Percentiles rank a stretch among this genome's conserved stretches.
Evolutionary conservation across 495 filamentous ascomycete genomes (phyloP).

Genomic region (Friedmanniomyces endolithicus): DNA sequence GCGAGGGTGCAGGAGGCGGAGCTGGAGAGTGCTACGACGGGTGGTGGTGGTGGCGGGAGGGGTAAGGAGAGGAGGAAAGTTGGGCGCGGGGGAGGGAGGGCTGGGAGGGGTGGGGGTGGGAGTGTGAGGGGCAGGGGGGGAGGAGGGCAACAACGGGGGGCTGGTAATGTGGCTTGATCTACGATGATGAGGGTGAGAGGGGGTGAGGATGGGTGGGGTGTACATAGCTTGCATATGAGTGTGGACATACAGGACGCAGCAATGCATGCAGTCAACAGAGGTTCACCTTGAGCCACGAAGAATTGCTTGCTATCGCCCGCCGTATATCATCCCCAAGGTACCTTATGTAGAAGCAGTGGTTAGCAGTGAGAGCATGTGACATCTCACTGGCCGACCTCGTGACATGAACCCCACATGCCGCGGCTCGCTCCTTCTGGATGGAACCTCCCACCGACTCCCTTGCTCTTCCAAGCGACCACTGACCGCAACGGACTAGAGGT

Average conservation of each 20-base stretch:
- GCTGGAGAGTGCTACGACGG: neutral
- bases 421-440: neutral
- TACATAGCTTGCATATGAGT: neutral
- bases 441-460: too few species aligned
- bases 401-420: neutral
- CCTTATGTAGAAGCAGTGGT: too few species aligned
- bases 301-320: too few species aligned
- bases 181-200: neutral
- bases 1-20: slow-evolving; percentile 41
- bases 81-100: neutral
- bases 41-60: neutral
- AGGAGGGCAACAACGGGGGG: neutral
- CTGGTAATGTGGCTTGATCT: neutral
- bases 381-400: too few species aligned
- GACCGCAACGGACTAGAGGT: too few species aligned
- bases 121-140: neutral
- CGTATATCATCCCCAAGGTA: too few species aligned
- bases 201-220: neutral
- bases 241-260: neutral
- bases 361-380: too few species aligned
- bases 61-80: neutral
- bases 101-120: slow-evolving; percentile 1
- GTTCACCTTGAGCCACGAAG: too few species aligned
- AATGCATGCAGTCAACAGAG: neutral
- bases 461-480: too few species aligned